A percentile compares a stretch with the other conserved stretches of the same genome.
Evolutionary conservation across 257 asterid genomes (phyloP).

Genomic region (Petunia axillaris): DNA sequence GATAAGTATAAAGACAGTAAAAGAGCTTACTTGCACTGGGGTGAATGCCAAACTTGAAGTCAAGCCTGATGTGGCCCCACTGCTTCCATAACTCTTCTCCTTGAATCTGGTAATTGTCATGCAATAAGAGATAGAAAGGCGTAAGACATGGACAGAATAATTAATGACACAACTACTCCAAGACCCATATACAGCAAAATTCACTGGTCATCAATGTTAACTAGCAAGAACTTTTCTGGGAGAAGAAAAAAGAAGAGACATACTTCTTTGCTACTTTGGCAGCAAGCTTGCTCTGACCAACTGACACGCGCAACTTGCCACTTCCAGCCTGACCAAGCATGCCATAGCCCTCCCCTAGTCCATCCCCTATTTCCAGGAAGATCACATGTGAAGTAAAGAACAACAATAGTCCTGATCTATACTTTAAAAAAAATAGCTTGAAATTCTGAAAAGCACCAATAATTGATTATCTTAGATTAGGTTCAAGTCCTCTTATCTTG

Average conservation of each 20-base stretch:
- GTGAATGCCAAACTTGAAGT: slow-evolving; percentile 97
- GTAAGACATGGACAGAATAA: not conserved
- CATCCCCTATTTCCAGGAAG: slow-evolving; percentile 70
- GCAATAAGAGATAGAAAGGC: slow-evolving; percentile 23
- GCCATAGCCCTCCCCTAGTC: slow-evolving; percentile 99
- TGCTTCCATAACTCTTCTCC: slow-evolving; percentile 70
- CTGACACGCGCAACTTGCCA: slow-evolving; percentile 90
- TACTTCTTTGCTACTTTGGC: slow-evolving; percentile 91
- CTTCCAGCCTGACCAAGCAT: slow-evolving; percentile 99
- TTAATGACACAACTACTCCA: not conserved
- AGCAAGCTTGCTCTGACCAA: slow-evolving; percentile 81
- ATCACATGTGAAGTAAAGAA: slow-evolving; percentile 8
- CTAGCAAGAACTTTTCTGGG: not conserved
- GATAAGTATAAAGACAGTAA: slow-evolving; percentile 19
- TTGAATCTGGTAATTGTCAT: slow-evolving; percentile 61
- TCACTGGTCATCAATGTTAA: slow-evolving; percentile 20
- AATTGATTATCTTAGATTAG: not conserved
- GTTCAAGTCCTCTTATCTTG: not conserved
- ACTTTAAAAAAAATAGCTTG: not conserved
- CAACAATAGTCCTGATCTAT: not conserved
- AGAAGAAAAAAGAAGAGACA: slow-evolving; percentile 26
- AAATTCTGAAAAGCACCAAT: not conserved
- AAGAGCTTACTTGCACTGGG: slow-evolving; percentile 82
- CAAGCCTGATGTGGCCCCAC: slow-evolving; percentile 96
- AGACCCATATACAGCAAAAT: not conserved